Base-by-base conservation (phyloP, 768 basidiomycete genomes). In the Russula ochroleuca region DNA sequence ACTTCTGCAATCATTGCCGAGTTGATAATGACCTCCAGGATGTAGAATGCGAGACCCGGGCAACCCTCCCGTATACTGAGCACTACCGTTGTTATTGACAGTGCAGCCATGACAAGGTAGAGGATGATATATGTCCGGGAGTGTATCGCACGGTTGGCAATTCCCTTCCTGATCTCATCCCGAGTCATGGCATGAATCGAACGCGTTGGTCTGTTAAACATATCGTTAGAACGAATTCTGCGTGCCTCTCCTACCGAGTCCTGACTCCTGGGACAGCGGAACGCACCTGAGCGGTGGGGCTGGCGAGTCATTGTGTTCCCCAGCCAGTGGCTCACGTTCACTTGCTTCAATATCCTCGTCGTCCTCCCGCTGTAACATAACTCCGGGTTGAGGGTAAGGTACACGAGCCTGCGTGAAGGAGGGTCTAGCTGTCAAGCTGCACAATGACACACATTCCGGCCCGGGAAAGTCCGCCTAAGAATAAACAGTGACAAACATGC, bases 1-100 rank as follows among this genome's bases (percentile, higher is more conserved):
- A 99, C 97, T 78, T 99, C 97, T 28, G 89, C 73, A 64, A 98
- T 98, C 95, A 98, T 96, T 11, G 91, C 81, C 0, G 82, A 80
- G 71, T 96, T 95, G 74, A 96, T 84, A 72, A 96, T 85, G 50
- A 96, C 74, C 75, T 97, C 94, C 69, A 97, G 80, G 33, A 95
- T 75, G 75, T 92, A 97, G 76, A 97, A 97, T 5, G 90, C 77
- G n/a, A 88, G 69, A 5, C 88, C 90, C 7, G 94, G 94, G 70
- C 94, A 97, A 31, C 87, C 92, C 68, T 90, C 86, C 49, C 83
- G 81, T 61, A 95, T 74, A 73, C 90, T 92, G 53, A 97, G 79
- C 37, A 89, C 82, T 60, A 96, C 88, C 0, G 94, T 95, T 10
- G 92, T 86, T 56, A 92, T 83, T 2, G 92, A 94, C 19, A 96